These are phyloP conservation scores for Penicillium waksmanii DNA, from an alignment of 495 filamentous ascomycete genomes.

Conservation along the genomic window DNA sequence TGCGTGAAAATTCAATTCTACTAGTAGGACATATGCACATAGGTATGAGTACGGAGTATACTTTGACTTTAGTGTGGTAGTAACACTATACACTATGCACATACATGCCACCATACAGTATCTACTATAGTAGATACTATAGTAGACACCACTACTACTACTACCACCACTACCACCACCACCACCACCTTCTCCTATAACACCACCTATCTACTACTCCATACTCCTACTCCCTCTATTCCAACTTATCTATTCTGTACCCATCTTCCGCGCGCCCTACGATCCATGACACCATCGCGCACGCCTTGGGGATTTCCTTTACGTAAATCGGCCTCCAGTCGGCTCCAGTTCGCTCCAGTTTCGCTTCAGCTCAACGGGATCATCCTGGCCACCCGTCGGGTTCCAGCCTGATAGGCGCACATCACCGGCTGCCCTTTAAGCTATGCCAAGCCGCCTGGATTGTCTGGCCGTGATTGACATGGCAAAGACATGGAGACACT, in stretches of 20 bases:
- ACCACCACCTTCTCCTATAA: background rate
- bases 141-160: too few relatives aligned
- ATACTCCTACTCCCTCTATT: too few relatives aligned
- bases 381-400: constrained; percentile 27
- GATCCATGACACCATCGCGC: constrained; percentile 23
- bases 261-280: background rate
- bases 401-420: constrained; percentile 14
- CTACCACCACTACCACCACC: background rate
- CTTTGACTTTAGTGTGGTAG: too few relatives aligned
- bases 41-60: background rate
- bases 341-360: constrained; percentile 20
- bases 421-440: background rate
- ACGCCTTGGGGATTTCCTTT: constrained; percentile 28
- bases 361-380: constrained; percentile 23
- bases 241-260: background rate
- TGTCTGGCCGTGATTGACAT: background rate
- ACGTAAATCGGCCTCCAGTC: constrained; percentile 38
- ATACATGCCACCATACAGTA: too few relatives aligned
- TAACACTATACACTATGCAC: too few relatives aligned
- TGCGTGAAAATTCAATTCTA: background rate
- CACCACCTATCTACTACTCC: too few relatives aligned
- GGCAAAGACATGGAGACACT: background rate
- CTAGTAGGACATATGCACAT: too few relatives aligned
- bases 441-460: constrained; percentile 1
- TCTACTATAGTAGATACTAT: too few relatives aligned